Conservation (phyloP, 78 protist genomes). For the Corallochytrium limacisporum region DNA sequence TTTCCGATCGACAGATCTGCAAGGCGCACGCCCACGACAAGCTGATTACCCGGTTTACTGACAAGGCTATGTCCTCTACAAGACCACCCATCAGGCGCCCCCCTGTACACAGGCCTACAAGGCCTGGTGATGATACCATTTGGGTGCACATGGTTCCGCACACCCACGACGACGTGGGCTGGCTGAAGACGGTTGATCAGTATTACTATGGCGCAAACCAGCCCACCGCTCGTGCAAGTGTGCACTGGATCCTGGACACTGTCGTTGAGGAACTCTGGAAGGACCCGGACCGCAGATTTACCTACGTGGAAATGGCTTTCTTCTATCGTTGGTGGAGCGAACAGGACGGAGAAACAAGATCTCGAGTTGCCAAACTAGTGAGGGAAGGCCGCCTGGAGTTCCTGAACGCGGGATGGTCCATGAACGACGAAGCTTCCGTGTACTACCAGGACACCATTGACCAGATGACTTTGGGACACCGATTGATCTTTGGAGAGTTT, state of each 20-base stretch:
- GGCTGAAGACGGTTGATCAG: conserved; percentile 79
- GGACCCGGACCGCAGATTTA: conserved; percentile 59
- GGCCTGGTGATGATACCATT: too few relatives aligned
- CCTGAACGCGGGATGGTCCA: conserved; percentile 73
- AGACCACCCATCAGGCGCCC: too few relatives aligned
- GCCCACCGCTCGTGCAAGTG: conserved; percentile 17
- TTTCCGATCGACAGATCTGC: too few relatives aligned
- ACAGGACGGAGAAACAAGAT: conserved; percentile 23
- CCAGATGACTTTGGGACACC: conserved; percentile 15
- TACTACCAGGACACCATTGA: conserved; percentile 43
- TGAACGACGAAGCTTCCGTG: conserved; percentile 83
- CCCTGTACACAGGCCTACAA: too few relatives aligned
- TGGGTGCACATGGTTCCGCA: conserved; percentile 10
- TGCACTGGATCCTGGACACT: conserved; percentile 42
- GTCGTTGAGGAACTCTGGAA: conserved; percentile 18
- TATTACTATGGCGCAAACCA: conserved; percentile 52
- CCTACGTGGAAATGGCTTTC: conserved; percentile 64
- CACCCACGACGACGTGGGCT: conserved; percentile 63
- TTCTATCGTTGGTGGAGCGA: conserved; percentile 66
- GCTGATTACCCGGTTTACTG: too few relatives aligned
- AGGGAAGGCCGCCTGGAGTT: conserved; percentile 55
- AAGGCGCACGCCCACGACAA: too few relatives aligned
- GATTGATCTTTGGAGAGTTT: neutral
- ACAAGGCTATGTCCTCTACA: too few relatives aligned
- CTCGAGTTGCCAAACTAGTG: conserved; percentile 35